phyloP scores from a whole-genome alignment of 176 grass and related monocot genomes.

The Triticum dicoccoides region DNA sequence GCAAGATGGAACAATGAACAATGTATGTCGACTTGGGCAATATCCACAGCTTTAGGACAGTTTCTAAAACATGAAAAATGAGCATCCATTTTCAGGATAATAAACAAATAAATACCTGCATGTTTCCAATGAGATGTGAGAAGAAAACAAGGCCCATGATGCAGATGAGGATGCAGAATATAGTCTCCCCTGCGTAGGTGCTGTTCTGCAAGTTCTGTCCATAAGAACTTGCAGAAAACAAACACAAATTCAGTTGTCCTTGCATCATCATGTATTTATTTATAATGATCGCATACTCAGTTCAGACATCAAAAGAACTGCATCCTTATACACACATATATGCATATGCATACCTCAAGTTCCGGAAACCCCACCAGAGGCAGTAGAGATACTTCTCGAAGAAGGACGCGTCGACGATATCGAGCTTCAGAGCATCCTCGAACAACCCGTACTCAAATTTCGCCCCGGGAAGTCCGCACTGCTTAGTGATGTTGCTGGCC shows the following conservation, averaged over 20 bases:
- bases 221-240: conserved; percentile 55
- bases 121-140: conserved; percentile 98
- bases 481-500: conserved; percentile 21
- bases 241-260: not conserved
- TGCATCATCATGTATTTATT: not conserved
- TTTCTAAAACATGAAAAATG: not conserved
- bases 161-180: conserved; percentile 87
- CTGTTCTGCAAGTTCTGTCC: conserved; percentile 81
- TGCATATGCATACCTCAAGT: conserved; percentile 54
- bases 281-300: not conserved
- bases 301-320: not conserved
- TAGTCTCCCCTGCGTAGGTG: conserved; percentile 79
- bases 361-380: conserved; percentile 94
- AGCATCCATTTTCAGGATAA: not conserved
- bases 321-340: not conserved
- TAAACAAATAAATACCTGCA: conserved; percentile 56
- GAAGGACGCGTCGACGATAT: conserved; percentile 43
- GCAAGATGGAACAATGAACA: not conserved
- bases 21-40: not conserved
- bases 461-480: conserved; percentile 35
- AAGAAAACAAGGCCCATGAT: conserved; percentile 95
- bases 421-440: conserved; percentile 56
- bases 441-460: conserved; percentile 71
- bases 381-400: conserved; percentile 93
- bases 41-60: not conserved